These are phyloP conservation scores for Papiliotrema laurentii DNA, from an alignment of 1,284 basidiomycete species.

Conservation along the genomic window DNA sequence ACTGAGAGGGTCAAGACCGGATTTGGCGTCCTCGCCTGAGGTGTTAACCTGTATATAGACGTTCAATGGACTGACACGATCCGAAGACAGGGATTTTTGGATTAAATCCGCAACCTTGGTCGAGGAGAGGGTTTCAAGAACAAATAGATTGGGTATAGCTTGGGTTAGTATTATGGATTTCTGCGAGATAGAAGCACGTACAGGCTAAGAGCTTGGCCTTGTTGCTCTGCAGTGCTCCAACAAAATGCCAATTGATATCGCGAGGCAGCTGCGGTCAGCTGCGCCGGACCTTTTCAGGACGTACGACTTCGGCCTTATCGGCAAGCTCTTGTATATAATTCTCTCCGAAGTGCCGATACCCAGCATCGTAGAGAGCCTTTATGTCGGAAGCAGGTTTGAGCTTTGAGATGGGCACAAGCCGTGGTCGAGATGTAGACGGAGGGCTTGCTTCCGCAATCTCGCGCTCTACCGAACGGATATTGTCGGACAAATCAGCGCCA, in stretches of 20 bases:
- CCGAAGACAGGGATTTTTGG: constrained; percentile 65
- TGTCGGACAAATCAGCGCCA: constrained; percentile 44
- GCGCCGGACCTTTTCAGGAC: constrained; percentile 30
- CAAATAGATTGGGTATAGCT: constrained; percentile 85
- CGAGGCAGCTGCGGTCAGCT: constrained; percentile 59
- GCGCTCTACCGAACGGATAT: constrained; percentile 42
- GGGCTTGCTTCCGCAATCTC: constrained; percentile 38
- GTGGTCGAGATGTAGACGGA: constrained; percentile 29
- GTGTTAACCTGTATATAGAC: constrained; percentile 93
- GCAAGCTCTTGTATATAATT: constrained; percentile 95
- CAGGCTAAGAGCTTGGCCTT: constrained; percentile 88
- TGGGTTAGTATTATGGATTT: too few species aligned
- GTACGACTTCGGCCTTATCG: constrained; percentile 75
- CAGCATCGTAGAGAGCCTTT: constrained; percentile 69
- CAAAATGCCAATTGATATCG: constrained; percentile 94
- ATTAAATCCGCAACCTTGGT: constrained; percentile 75
- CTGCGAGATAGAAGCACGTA: constrained; percentile 39
- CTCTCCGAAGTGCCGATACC: constrained; percentile 90
- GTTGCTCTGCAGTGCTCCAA: constrained; percentile 90
- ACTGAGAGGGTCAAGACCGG: constrained; percentile 66
- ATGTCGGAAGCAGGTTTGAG: constrained; percentile 87
- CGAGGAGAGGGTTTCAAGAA: constrained; percentile 87
- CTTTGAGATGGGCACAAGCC: constrained; percentile 89
- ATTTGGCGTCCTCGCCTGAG: constrained; percentile 83
- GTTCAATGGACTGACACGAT: constrained; percentile 56